Percentiles rank a stretch among this genome's conserved stretches.
Conservation (phyloP, 345 rosid species). For the Citrus hindsii region DNA sequence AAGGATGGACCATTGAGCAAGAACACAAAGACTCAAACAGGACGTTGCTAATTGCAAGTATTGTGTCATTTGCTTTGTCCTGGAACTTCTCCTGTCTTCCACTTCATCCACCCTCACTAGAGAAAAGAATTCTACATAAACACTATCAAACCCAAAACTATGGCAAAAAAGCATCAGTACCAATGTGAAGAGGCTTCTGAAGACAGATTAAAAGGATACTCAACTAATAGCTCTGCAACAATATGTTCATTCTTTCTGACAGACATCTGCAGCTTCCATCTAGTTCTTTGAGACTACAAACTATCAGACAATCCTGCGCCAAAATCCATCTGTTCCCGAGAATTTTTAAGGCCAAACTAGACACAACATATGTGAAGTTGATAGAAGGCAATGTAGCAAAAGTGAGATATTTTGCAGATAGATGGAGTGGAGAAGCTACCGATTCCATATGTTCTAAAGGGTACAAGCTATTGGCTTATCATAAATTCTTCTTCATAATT, state of each 20-base stretch:
- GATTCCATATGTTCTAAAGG: neutral
- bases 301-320: neutral
- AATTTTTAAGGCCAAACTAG: neutral
- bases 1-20: neutral
- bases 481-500: neutral
- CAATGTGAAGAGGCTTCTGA: neutral
- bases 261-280: neutral
- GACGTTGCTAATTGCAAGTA: neutral
- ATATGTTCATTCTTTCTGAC: neutral
- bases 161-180: neutral
- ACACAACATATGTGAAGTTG: neutral
- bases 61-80: neutral
- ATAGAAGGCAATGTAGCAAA: neutral
- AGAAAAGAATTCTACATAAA: neutral
- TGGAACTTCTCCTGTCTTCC: neutral
- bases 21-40: neutral
- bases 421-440: neutral
- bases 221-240: neutral
- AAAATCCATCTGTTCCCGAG: neutral
- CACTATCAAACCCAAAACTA: neutral
- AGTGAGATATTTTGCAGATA: neutral
- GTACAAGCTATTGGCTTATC: neutral
- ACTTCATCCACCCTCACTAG: neutral
- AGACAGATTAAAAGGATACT: neutral
- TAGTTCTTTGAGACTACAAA: neutral